phyloP scores from a whole-genome alignment of 257 asterid species.

The Penstemon eatonii region DNA sequence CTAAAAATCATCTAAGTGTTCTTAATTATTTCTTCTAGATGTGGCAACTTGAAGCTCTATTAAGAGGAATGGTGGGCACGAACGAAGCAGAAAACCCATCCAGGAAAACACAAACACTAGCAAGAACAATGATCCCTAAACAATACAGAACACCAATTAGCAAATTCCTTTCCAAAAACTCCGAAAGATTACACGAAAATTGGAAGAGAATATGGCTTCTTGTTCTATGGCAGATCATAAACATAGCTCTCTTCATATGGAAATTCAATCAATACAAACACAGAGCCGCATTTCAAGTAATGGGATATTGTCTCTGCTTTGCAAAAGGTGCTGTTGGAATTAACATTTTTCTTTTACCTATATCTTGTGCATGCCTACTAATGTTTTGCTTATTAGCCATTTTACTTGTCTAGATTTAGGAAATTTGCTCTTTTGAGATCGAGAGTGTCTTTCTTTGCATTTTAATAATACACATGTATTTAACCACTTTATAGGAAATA shows the following conservation, averaged over 20 bases:
- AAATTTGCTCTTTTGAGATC: no score
- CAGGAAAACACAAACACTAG: slow-evolving; percentile 54
- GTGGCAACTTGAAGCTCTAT: slow-evolving; percentile 85
- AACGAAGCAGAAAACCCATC: slow-evolving; percentile 32
- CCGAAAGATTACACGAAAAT: slow-evolving; percentile 57
- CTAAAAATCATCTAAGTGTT: neutral
- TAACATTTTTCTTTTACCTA: no score
- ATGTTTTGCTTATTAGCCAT: no score
- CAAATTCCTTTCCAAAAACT: slow-evolving; percentile 53
- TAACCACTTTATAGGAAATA: no score
- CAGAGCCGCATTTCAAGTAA: slow-evolving; percentile 49
- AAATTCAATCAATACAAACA: slow-evolving; percentile 54
- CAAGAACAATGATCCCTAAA: slow-evolving; percentile 82
- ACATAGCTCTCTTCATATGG: slow-evolving; percentile 53
- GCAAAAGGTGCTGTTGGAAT: slow-evolving; percentile 61
- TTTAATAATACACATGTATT: no score
- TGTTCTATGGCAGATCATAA: slow-evolving; percentile 50
- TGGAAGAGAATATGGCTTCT: slow-evolving; percentile 68
- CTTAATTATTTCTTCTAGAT: slow-evolving; percentile 37
- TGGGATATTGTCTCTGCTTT: slow-evolving; percentile 78
- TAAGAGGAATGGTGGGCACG: slow-evolving; percentile 67
- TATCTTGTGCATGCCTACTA: no score
- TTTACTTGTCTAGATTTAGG: no score
- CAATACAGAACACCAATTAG: slow-evolving; percentile 64
- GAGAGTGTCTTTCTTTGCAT: no score